Percentiles rank a stretch among this genome's conserved stretches.
Evolutionary conservation across 2,329 filamentous ascomycete genomes (phyloP).

Genomic region (Capronia epimyces): DNA sequence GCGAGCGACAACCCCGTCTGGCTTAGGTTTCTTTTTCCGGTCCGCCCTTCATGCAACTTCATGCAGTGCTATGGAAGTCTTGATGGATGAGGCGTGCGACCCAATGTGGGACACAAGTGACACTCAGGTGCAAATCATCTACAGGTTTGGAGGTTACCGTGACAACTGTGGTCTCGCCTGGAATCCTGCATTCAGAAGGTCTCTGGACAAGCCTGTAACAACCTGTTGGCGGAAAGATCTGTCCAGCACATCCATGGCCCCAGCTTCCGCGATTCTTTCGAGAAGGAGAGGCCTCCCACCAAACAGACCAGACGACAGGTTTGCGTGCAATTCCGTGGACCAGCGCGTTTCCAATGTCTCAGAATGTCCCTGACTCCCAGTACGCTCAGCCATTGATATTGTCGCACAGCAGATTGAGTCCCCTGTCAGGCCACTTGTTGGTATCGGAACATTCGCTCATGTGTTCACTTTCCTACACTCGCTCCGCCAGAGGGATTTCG

Average conservation of each 20-base stretch:
- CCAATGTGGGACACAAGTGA: background rate
- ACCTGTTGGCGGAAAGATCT: no score
- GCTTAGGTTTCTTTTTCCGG: background rate
- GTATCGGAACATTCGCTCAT: background rate
- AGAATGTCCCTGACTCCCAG: background rate
- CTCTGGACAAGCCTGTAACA: no score
- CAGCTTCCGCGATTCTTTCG: background rate
- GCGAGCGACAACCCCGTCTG: constrained; percentile 3
- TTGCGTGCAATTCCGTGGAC: background rate
- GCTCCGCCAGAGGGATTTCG: background rate
- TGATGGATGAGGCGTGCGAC: constrained; percentile 2
- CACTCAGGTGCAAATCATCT: background rate
- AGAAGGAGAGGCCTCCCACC: background rate
- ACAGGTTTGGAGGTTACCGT: background rate
- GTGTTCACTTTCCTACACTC: background rate
- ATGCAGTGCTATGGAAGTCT: constrained; percentile 6
- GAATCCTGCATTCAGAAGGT: no score
- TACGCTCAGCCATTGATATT: background rate
- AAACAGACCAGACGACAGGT: background rate
- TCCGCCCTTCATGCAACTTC: background rate
- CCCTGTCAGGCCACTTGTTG: background rate
- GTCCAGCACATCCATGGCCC: background rate
- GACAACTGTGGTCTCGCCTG: background rate
- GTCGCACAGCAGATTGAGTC: background rate
- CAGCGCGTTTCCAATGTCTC: background rate